These are phyloP conservation scores for Nasturtium officinale DNA, from an alignment of 345 rosid species.

Conservation along the genomic window DNA sequence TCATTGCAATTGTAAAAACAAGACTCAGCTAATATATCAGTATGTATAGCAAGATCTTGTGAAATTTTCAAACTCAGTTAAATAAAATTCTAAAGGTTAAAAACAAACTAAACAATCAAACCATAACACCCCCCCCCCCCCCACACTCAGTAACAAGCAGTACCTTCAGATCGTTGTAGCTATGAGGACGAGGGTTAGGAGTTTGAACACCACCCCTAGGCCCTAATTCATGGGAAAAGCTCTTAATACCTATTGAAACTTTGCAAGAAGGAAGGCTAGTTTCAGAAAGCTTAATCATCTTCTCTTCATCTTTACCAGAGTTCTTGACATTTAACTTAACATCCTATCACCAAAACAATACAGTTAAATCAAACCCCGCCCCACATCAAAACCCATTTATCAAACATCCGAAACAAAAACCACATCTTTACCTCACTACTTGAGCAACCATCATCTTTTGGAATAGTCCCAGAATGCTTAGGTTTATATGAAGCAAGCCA, in stretches of 20 bases:
- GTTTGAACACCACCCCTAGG: conserved; percentile 65
- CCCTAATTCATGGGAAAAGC: conserved; percentile 80
- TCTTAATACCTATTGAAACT: conserved; percentile 56
- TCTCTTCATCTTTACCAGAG: conserved; percentile 40
- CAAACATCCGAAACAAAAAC: conserved; percentile 5
- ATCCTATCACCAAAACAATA: conserved; percentile 45
- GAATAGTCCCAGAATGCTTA: conserved; percentile 42
- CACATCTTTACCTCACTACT: conserved; percentile 53
- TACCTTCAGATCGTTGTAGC: conserved; percentile 73
- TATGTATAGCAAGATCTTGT: background rate
- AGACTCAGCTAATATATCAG: background rate
- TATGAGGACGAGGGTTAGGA: conserved; percentile 61
- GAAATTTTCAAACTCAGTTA: conserved; percentile 1
- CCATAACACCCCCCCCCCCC: background rate
- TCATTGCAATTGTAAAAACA: conserved; percentile 17
- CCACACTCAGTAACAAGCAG: background rate
- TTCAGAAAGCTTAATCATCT: conserved; percentile 42
- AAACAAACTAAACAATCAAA: background rate
- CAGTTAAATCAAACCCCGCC: conserved; percentile 9
- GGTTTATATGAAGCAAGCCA: conserved; percentile 67
- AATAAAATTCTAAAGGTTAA: background rate
- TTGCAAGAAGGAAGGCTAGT: conserved; percentile 43
- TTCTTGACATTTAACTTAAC: conserved; percentile 41
- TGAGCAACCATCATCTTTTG: conserved; percentile 41
- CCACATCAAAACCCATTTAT: conserved; percentile 4